Evolutionary conservation across 1,284 basidiomycete species (phyloP).

Genomic region (Rhodotorula mucilaginosa): DNA sequence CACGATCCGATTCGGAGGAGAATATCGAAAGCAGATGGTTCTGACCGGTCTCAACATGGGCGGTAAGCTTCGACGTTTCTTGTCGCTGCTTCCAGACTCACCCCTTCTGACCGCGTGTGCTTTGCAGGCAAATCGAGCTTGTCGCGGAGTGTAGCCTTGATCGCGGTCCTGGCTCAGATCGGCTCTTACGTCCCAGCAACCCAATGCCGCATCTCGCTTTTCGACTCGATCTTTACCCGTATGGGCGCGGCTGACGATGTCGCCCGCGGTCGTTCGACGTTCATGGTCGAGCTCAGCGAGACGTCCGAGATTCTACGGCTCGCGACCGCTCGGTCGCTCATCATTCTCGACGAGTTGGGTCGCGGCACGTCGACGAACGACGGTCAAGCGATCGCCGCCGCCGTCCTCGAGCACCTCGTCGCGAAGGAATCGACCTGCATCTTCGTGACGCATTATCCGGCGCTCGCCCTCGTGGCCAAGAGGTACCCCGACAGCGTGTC

Average conservation of each 20-base stretch:
- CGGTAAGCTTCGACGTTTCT: background rate
- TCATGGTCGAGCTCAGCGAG: constrained; percentile 76
- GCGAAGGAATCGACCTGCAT: constrained; percentile 71
- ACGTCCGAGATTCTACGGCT: constrained; percentile 76
- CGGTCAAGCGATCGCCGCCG: constrained; percentile 73
- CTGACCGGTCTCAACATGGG: constrained; percentile 38
- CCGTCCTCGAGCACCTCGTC: constrained; percentile 71
- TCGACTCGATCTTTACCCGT: constrained; percentile 80
- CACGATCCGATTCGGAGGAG: constrained; percentile 39
- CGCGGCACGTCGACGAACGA: constrained; percentile 81
- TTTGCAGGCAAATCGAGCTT: constrained; percentile 52
- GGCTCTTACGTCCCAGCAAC: constrained; percentile 64
- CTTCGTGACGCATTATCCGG: constrained; percentile 92
- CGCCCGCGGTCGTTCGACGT: constrained; percentile 74
- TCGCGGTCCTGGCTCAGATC: constrained; percentile 61
- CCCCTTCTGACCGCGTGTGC: constrained; percentile 45
- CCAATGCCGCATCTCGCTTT: constrained; percentile 66
- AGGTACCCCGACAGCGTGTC: constrained; percentile 52
- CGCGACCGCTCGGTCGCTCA: constrained; percentile 42
- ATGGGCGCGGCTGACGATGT: constrained; percentile 75
- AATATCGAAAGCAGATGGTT: constrained; percentile 26
- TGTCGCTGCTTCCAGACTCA: background rate
- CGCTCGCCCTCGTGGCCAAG: constrained; percentile 23
- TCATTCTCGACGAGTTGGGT: constrained; percentile 70
- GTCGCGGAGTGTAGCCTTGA: constrained; percentile 37